These are phyloP conservation scores for Mortierella alpina DNA, from an alignment of 192 early-diverging fungal genomes.

Conservation along the genomic window DNA sequence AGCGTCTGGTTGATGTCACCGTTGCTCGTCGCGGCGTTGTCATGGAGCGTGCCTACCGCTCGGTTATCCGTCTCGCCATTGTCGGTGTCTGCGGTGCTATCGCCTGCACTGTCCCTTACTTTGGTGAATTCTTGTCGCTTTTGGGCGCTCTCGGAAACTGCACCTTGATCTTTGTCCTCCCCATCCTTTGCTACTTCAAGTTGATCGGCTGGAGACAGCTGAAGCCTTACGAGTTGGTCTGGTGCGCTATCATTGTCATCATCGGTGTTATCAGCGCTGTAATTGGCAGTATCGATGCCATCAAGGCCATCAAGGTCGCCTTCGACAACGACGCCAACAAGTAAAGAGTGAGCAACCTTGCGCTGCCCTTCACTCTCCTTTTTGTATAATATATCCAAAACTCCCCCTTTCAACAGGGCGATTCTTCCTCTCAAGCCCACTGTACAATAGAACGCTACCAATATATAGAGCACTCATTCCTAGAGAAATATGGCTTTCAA, in stretches of 20 bases:
- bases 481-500: too few species aligned
- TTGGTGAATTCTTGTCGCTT: constrained; percentile 80
- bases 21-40: constrained; percentile 54
- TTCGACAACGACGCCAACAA: constrained; percentile 9
- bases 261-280: constrained; percentile 71
- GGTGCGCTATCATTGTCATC: constrained; percentile 60
- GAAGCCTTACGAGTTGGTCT: constrained; percentile 57
- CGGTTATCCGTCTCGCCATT: constrained; percentile 63
- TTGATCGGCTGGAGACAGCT: constrained; percentile 69
- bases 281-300: constrained; percentile 72
- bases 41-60: constrained; percentile 64
- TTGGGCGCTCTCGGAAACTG: constrained; percentile 83
- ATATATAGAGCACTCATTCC: too few species aligned
- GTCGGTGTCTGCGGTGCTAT: constrained; percentile 63
- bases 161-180: constrained; percentile 83
- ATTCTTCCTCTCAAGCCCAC: too few species aligned
- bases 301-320: constrained; percentile 63
- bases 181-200: constrained; percentile 78
- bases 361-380: not conserved
- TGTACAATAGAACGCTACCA: too few species aligned
- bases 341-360: constrained; percentile 1
- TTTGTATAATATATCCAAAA: not conserved
- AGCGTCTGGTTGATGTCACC: constrained; percentile 71
- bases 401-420: not conserved
- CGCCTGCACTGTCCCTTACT: constrained; percentile 77